A percentile compares a stretch with the other conserved stretches of the same genome.
These are phyloP conservation scores for Vanrija humicola DNA, from an alignment of 1,284 basidiomycete species.

Conservation along the genomic window DNA sequence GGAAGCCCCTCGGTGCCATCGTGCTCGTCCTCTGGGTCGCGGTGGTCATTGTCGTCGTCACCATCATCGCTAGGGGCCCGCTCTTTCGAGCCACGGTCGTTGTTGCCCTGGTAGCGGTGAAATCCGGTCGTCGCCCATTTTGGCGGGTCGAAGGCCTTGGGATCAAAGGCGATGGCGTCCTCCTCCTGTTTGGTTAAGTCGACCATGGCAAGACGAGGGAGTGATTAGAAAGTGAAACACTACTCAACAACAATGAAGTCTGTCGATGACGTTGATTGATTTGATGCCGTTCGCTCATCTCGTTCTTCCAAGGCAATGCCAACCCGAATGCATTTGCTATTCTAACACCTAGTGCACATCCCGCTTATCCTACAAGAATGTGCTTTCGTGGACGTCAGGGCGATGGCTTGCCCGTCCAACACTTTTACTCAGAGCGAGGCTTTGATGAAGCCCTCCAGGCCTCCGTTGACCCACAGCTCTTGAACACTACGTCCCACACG, in stretches of 20 bases:
- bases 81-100: background rate
- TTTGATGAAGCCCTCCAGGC: conserved; percentile 54
- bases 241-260: background rate
- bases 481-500: conserved; percentile 86
- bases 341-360: background rate
- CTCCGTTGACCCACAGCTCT: conserved; percentile 63
- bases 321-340: background rate
- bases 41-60: background rate
- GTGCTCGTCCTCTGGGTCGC: background rate
- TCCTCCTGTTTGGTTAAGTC: conserved; percentile 1
- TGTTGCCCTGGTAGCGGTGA: background rate
- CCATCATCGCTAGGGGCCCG: no score
- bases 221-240: background rate
- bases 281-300: no score
- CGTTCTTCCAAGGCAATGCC: no score
- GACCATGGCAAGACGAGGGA: background rate
- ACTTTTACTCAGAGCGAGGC: conserved; percentile 45
- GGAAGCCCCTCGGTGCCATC: conserved; percentile 6
- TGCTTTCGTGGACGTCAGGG: no score
- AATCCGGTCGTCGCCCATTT: conserved; percentile 25
- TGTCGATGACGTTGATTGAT: no score
- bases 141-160: conserved; percentile 31
- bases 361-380: background rate
- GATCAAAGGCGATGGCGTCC: conserved; percentile 27
- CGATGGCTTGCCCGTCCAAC: no score